Base-by-base conservation (phyloP, 2,329 filamentous ascomycete species). In the Diaporthe citriasiana region DNA sequence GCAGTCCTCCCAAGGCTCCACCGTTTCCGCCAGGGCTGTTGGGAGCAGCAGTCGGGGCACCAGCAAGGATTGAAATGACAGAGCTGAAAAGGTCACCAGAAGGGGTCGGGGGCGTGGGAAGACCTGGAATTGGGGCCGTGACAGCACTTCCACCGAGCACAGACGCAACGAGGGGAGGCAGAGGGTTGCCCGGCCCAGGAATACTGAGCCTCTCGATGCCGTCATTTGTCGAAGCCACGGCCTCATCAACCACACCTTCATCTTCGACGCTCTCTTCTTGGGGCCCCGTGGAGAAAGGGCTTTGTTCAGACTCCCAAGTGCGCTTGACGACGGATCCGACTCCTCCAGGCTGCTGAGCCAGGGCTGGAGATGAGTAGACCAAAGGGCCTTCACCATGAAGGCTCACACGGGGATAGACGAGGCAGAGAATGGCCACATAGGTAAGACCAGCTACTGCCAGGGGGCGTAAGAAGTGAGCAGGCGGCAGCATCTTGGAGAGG, bases 41-140 rank as follows among this genome's bases (percentile, higher is more conserved):
- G 38, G 73, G 65, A 13, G 60, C 47, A 12, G 60, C 40, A 69
- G 45, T 73, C 19, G 73, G 65, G 5, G 45, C 51, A 45, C 56
- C 73, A n/a, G 72, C 71, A 17, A 76, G 73, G 19, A 76, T 66
- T 27, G 74, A 74, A 33, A 76, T 27, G 19, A 76, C 69, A 4
- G 74, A 72, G 38, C 65, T 68, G 42, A 76, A 74, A 17, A 76
- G 27, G 17, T 66, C 65, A 19, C 45, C 65, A 19, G 69, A 45
- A n/a, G 19, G 45, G 7, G 13, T 33, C 8, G 71, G 35, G 8
- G 42, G 33, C 22, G 66, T 71, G 35, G 72, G 68, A n/a, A 47
- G 68, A n/a, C 38, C 60, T 12, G 73, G 73, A 10, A 60, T n/a
- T 19, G 47, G 63, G 22, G 30, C 33, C 47, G 47, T 25, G 42